Base-by-base conservation (phyloP, 805 yeast species). In the Candida cerambycidarum region DNA sequence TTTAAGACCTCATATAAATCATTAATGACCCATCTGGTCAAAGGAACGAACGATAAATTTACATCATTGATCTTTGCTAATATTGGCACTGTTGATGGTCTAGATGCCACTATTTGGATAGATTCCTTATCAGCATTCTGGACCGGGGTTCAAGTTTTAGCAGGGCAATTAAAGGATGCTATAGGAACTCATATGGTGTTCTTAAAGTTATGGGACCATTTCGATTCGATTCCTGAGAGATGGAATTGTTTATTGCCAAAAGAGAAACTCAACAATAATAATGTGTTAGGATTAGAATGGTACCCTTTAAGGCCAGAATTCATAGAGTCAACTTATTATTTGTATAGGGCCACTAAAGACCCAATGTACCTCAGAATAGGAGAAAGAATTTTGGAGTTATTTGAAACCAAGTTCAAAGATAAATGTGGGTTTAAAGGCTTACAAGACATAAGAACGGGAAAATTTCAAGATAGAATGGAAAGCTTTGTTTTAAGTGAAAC, bases 251-350 rank as follows among this genome's bases (percentile, higher is more conserved):
- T 54, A 6, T 30, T 44, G 18, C 47, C 47, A 14, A 38, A 38
- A 12, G 47, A 46, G n/a, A 32, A 42, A 19, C 21, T 47, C 30
- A 11, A 21, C 5, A 32, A 27, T 15, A 17, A 29, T 13, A 44
- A 50, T 14, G 45, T 48, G 13, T 62, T 85, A 2, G 67, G 78
- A 0, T 63, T 89, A 25, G 95, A 87, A 57, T 90, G 97, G 97
- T 90, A 88, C 55, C 96, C 97, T 2, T 67, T 90, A 33, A 69
- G 98, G 42, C 98, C 98, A 0, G 98, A 90, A 58, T 88, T 89
- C 52, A 75, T 88, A 32, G 98, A 90, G 58, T 85, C 95, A 0
- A 88, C 95, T 0, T 90, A 89, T 60, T 82, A 83, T 56, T 64
- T 90, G 12, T 89, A 84, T 56, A 68, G 85, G 31, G 95, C 96